phyloP scores from a whole-genome alignment of 805 yeast species.

The Metschnikowia henanensis region DNA sequence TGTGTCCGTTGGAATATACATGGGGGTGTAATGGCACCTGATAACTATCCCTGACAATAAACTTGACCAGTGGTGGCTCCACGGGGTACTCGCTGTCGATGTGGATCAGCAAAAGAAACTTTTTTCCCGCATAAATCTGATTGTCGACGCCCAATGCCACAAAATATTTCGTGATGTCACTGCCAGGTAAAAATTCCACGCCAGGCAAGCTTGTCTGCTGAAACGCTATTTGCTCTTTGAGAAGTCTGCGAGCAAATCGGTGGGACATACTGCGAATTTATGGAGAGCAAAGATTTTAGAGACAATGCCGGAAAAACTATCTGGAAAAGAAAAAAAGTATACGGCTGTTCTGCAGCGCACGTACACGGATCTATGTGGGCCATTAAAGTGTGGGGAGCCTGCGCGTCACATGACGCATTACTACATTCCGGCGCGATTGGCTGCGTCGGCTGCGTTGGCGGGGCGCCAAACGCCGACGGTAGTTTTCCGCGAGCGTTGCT shows the following conservation, averaged over 20 bases:
- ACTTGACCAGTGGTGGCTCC: constrained; percentile 18
- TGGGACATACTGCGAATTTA: constrained; percentile 12
- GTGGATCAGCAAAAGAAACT: constrained; percentile 9
- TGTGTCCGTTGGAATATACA: constrained; percentile 73
- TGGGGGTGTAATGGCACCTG: constrained; percentile 74
- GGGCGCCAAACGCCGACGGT: neutral
- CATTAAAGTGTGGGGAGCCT: constrained; percentile 5
- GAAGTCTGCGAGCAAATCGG: constrained; percentile 17
- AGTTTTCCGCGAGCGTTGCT: neutral
- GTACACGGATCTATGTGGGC: constrained; percentile 8
- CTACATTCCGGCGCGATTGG: constrained; percentile 8
- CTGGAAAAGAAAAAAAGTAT: too few relatives aligned
- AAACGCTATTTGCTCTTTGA: constrained; percentile 15
- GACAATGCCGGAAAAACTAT: too few relatives aligned
- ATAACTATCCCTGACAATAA: constrained; percentile 3
- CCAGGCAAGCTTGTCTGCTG: constrained; percentile 8
- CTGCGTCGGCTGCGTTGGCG: constrained; percentile 1
- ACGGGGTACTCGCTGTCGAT: constrained; percentile 18
- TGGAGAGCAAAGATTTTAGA: neutral
- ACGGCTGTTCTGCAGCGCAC: constrained; percentile 5
- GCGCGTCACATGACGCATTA: constrained; percentile 5
- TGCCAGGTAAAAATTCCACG: constrained; percentile 10
- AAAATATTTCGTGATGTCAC: constrained; percentile 11
- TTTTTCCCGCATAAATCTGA: constrained; percentile 11
- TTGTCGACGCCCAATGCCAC: constrained; percentile 11